Evolutionary conservation across 1,139 yeast species (phyloP).

Genomic region (Hyphopichia burtonii): DNA sequence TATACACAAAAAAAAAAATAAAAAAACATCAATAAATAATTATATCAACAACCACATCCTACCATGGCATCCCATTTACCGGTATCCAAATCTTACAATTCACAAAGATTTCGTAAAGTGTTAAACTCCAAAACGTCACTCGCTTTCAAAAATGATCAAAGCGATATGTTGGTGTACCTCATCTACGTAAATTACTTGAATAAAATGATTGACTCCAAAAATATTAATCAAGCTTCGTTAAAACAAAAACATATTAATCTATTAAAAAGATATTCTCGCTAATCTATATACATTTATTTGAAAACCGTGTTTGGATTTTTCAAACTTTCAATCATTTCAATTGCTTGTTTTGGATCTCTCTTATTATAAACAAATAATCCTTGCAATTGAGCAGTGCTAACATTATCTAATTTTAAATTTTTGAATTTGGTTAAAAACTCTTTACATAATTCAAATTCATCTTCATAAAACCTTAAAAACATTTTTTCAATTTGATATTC

Average conservation of each 20-base stretch:
- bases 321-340: conserved; percentile 56
- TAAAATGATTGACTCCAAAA: conserved; percentile 22
- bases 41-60: too few species aligned
- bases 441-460: conserved; percentile 58
- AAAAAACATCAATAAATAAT: too few species aligned
- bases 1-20: too few species aligned
- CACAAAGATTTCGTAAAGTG: conserved; percentile 16
- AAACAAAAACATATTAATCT: conserved; percentile 21
- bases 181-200: conserved; percentile 48
- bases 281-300: conserved; percentile 4
- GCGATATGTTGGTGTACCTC: conserved; percentile 47
- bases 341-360: conserved; percentile 74
- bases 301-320: conserved; percentile 32
- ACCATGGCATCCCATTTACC: neutral
- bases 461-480: conserved; percentile 86
- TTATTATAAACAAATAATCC: conserved; percentile 94
- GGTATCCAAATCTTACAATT: conserved; percentile 18
- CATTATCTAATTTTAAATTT: conserved; percentile 49
- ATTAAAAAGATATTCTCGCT: conserved; percentile 29
- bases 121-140: conserved; percentile 17
- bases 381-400: conserved; percentile 93
- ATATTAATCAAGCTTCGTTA: conserved; percentile 4
- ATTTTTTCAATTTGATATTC: conserved; percentile 73
- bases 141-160: conserved; percentile 33
- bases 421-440: conserved; percentile 56